phyloP scores from a whole-genome alignment of 2,329 filamentous ascomycete genomes.

The Cladobotryum protrusum region DNA sequence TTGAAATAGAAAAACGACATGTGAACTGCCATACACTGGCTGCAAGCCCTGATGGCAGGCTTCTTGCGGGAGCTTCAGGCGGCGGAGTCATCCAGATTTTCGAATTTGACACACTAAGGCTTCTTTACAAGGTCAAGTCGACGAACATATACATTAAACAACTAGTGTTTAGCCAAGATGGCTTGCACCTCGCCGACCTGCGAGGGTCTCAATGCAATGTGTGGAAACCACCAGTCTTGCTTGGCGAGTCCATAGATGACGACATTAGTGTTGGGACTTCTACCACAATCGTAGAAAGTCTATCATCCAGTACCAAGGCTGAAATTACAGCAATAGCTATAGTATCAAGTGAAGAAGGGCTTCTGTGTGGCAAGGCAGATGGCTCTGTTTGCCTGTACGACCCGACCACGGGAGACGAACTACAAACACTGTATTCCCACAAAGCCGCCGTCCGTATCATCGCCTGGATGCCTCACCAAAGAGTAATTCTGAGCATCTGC shows the following conservation, averaged over 20 bases:
- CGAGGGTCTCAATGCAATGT: conserved; percentile 29
- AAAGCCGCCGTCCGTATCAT: conserved; percentile 23
- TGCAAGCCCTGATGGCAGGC: conserved; percentile 23
- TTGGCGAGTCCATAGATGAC: conserved; percentile 21
- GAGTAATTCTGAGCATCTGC: conserved; percentile 24
- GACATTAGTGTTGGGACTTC: conserved; percentile 20
- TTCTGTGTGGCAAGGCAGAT: conserved; percentile 32
- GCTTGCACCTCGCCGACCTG: conserved; percentile 29
- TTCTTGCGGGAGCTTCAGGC: conserved; percentile 22
- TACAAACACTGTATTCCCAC: conserved; percentile 24
- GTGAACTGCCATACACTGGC: conserved; percentile 25
- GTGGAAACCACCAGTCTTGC: conserved; percentile 28
- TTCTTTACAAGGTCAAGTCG: conserved; percentile 23
- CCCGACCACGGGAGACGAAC: conserved; percentile 17
- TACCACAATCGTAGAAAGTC: conserved; percentile 18
- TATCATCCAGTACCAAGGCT: conserved; percentile 18
- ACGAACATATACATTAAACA: conserved; percentile 23
- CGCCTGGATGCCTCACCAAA: conserved; percentile 18
- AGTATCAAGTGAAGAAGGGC: conserved; percentile 18
- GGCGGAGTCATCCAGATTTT: conserved; percentile 23
- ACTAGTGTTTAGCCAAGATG: conserved; percentile 26
- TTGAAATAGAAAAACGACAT: conserved; percentile 20
- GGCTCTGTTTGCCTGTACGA: conserved; percentile 28
- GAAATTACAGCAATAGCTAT: conserved; percentile 25
- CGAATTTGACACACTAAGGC: conserved; percentile 23